Percentiles rank a stretch among this genome's conserved stretches.
These are phyloP conservation scores for Murraya koenigii DNA, from an alignment of 345 rosid genomes.

Conservation along the genomic window DNA sequence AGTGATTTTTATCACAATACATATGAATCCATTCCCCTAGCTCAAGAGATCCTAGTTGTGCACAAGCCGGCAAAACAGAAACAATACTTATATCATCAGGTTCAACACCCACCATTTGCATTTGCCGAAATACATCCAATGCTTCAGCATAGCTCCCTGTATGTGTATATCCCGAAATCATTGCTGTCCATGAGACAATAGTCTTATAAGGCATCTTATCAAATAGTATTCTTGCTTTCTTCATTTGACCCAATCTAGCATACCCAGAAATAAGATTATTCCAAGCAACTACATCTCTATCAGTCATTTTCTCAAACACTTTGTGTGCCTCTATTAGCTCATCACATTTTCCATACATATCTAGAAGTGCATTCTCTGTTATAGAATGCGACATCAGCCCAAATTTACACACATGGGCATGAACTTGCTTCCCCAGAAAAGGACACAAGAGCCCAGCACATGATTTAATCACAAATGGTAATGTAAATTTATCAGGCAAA, in stretches of 20 bases:
- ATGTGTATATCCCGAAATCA: conserved; percentile 50
- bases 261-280: conserved; percentile 56
- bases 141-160: conserved; percentile 41
- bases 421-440: conserved; percentile 41
- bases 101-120: conserved; percentile 37
- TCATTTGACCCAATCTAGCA: conserved; percentile 48
- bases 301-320: conserved; percentile 56
- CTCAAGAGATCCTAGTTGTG: conserved; percentile 52
- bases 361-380: conserved; percentile 46
- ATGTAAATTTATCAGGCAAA: conserved; percentile 51
- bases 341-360: conserved; percentile 46
- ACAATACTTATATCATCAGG: conserved; percentile 56
- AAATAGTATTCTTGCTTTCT: conserved; percentile 43
- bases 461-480: conserved; percentile 51
- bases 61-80: conserved; percentile 51
- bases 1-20: conserved; percentile 34
- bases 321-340: conserved; percentile 33
- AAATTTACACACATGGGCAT: conserved; percentile 43
- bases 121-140: conserved; percentile 39
- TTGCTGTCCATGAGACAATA: conserved; percentile 62
- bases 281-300: conserved; percentile 56
- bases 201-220: conserved; percentile 35
- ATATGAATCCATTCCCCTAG: conserved; percentile 59
- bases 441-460: conserved; percentile 37
- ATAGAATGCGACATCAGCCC: conserved; percentile 35